Conservation (phyloP, 2,329 filamentous ascomycete species). For the Sporothrix luriei region DNA sequence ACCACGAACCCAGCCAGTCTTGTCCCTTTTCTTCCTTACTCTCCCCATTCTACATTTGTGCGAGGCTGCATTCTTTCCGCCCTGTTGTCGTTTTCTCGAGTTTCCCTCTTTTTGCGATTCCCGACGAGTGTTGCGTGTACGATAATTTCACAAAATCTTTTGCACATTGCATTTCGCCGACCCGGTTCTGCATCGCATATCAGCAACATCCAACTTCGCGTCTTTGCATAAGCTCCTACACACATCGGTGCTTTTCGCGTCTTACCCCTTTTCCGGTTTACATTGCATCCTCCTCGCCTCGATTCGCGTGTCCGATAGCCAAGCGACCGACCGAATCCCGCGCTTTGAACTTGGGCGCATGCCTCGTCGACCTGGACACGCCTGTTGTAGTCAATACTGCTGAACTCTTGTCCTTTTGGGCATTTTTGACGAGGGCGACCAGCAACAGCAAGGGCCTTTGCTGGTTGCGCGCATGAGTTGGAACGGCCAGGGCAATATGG, state of each 20-base stretch:
- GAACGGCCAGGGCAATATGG: constrained; percentile 44
- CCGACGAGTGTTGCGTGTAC: constrained; percentile 3
- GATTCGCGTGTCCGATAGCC: not conserved
- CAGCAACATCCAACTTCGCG: not conserved
- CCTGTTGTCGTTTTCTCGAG: not conserved
- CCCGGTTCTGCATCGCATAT: constrained; percentile 5
- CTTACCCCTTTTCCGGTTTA: not conserved
- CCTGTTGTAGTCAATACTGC: not conserved
- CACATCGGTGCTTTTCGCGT: not conserved
- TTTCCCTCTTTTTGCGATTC: not conserved
- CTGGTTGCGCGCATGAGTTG: constrained; percentile 34
- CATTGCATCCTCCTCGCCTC: not conserved
- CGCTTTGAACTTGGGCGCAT: not conserved
- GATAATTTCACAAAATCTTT: constrained; percentile 12
- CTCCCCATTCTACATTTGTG: not conserved
- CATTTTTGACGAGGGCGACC: constrained; percentile 3
- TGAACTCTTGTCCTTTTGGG: not conserved
- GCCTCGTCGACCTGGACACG: not conserved
- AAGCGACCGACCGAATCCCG: not conserved
- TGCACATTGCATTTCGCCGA: not conserved
- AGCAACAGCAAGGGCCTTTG: not conserved
- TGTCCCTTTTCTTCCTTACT: not conserved
- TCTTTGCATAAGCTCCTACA: not conserved
- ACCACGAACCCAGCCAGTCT: not conserved
- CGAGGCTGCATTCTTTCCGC: not conserved